Percentiles rank a stretch among this genome's conserved stretches.
Conservation (phyloP, 768 basidiomycete genomes). For the Russula emetica region DNA sequence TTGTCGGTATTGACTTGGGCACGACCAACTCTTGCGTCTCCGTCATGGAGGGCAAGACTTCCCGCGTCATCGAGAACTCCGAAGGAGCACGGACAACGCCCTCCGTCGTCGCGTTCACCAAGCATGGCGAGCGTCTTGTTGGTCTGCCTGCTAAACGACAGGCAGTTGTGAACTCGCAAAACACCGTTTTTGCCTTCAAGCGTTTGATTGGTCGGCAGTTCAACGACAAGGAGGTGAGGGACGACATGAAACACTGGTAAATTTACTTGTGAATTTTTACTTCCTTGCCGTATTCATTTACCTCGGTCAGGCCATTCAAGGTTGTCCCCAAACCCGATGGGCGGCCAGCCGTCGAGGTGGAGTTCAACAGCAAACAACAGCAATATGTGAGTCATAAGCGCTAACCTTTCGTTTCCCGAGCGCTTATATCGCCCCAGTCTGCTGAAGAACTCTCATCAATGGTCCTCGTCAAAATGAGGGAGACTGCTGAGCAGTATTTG, state of each 20-base stretch:
- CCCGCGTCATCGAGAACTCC: slow-evolving; percentile 94
- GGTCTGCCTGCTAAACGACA: slow-evolving; percentile 97
- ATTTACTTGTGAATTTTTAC: slow-evolving; percentile 24
- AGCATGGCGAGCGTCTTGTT: slow-evolving; percentile 94
- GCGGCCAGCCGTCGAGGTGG: slow-evolving; percentile 77
- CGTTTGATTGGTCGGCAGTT: slow-evolving; percentile 92
- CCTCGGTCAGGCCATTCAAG: slow-evolving; percentile 60
- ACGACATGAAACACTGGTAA: slow-evolving; percentile 82
- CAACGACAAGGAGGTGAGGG: slow-evolving; percentile 88
- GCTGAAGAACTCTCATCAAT: slow-evolving; percentile 84
- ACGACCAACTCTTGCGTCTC: slow-evolving; percentile 90
- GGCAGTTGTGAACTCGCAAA: slow-evolving; percentile 90
- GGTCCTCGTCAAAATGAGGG: slow-evolving; percentile 89
- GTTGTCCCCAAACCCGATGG: slow-evolving; percentile 68
- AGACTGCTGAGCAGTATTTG: slow-evolving; percentile 92
- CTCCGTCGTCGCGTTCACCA: slow-evolving; percentile 97
- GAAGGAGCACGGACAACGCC: slow-evolving; percentile 98
- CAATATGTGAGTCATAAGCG: slow-evolving; percentile 54
- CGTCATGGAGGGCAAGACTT: slow-evolving; percentile 92
- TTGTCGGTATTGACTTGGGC: slow-evolving; percentile 95
- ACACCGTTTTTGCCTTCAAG: slow-evolving; percentile 88
- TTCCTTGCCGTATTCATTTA: background rate
- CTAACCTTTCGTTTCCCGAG: background rate
- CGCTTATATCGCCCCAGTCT: slow-evolving; percentile 47
- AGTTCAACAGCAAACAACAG: slow-evolving; percentile 81